These are phyloP conservation scores for Lagerstroemia speciosa DNA, from an alignment of 345 rosid genomes.

Conservation along the genomic window DNA sequence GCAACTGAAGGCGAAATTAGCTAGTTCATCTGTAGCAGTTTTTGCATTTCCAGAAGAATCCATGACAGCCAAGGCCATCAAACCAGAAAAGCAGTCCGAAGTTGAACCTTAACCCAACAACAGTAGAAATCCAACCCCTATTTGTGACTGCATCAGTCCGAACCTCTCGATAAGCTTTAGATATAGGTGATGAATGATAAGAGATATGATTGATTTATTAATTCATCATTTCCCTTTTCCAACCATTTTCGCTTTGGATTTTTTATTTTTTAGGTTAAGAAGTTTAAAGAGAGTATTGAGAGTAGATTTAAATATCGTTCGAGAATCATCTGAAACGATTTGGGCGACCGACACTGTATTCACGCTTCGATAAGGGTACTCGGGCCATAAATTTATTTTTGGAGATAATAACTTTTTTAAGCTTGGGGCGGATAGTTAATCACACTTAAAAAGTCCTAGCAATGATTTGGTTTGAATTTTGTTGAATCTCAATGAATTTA, in stretches of 20 bases:
- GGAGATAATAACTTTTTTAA: no score
- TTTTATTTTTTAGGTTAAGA: neutral
- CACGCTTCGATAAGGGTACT: no score
- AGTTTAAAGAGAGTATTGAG: neutral
- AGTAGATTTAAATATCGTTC: neutral
- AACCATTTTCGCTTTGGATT: neutral
- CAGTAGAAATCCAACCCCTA: neutral
- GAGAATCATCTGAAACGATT: neutral
- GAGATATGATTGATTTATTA: neutral
- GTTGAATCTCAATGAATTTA: no score
- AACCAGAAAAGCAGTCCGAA: neutral
- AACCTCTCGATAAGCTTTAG: neutral
- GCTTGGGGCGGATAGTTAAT: neutral
- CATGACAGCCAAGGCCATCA: constrained; percentile 19
- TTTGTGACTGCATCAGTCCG: neutral
- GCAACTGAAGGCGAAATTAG: neutral
- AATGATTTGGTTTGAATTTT: no score
- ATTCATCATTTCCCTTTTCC: neutral
- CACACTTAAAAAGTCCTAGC: no score
- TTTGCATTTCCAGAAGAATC: neutral
- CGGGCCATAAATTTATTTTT: no score
- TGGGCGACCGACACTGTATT: no score
- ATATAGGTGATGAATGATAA: neutral
- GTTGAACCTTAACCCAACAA: neutral
- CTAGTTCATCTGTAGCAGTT: neutral